These are phyloP conservation scores for Diaporthe sp. DNA, from an alignment of 2,329 filamentous ascomycete genomes.

Conservation along the genomic window DNA sequence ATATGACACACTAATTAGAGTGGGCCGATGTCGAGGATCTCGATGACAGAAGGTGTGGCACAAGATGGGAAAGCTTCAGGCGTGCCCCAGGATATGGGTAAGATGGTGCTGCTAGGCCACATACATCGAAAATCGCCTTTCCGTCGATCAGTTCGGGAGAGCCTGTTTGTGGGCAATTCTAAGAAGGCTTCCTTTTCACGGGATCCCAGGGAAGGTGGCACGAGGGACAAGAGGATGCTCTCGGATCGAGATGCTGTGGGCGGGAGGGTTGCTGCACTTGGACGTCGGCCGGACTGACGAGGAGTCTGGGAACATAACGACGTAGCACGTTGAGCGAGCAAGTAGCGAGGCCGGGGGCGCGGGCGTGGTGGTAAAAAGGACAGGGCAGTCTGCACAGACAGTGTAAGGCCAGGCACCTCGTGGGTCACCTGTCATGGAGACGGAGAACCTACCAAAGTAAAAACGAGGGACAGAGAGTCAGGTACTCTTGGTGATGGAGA, in stretches of 20 bases:
- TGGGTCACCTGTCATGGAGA: slow-evolving; percentile 35
- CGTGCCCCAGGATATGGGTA: slow-evolving; percentile 34
- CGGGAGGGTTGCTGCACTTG: slow-evolving; percentile 13
- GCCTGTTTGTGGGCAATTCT: neutral
- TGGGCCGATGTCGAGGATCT: slow-evolving; percentile 40
- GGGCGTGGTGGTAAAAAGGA: slow-evolving; percentile 31
- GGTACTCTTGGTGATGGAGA: slow-evolving; percentile 37
- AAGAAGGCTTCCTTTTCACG: neutral
- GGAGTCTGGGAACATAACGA: slow-evolving; percentile 31
- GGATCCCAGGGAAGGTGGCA: neutral
- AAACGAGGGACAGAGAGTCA: slow-evolving; percentile 34
- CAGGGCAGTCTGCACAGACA: slow-evolving; percentile 32
- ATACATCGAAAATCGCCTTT: slow-evolving; percentile 34
- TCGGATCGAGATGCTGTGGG: slow-evolving; percentile 16
- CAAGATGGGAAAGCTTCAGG: slow-evolving; percentile 37
- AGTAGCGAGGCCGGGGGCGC: slow-evolving; percentile 19
- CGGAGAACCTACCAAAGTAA: slow-evolving; percentile 30
- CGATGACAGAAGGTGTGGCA: slow-evolving; percentile 41
- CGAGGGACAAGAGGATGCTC: slow-evolving; percentile 13
- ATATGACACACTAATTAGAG: slow-evolving; percentile 36
- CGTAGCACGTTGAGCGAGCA: slow-evolving; percentile 25
- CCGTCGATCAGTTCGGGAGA: slow-evolving; percentile 25
- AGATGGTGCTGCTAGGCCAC: slow-evolving; percentile 31
- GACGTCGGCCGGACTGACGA: slow-evolving; percentile 9
- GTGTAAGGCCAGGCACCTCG: slow-evolving; percentile 31